A percentile compares a stretch with the other conserved stretches of the same genome.
Evolutionary conservation across 306 rosid species (phyloP).

Genomic region (Cucumis cinereus): DNA sequence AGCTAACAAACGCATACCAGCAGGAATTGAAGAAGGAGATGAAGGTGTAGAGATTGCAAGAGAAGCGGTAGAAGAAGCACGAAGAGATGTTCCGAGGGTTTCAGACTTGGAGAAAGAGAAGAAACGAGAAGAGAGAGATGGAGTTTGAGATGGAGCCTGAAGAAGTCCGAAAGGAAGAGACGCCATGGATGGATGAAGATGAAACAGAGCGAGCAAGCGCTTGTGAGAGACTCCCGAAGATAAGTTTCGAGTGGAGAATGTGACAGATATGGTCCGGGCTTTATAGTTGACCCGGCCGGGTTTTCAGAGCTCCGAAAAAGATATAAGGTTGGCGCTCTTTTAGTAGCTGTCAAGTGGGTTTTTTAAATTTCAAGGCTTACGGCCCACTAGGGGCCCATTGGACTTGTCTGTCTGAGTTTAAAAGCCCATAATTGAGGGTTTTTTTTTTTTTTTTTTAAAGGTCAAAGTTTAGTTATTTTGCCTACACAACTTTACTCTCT

Average conservation of each 20-base stretch:
- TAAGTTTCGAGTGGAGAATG: conserved; percentile 6
- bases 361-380: background rate
- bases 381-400: background rate
- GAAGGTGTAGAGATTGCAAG: conserved; percentile 25
- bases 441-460: no score
- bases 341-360: background rate
- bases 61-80: conserved; percentile 10
- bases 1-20: conserved; percentile 23
- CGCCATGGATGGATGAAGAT: conserved; percentile 27
- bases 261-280: background rate
- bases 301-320: background rate
- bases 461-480: no score
- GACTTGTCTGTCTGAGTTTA: background rate
- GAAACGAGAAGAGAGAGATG: conserved; percentile 18
- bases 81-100: conserved; percentile 29
- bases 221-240: background rate
- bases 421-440: background rate
- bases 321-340: background rate
- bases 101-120: conserved; percentile 59
- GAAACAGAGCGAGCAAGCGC: background rate
- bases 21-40: conserved; percentile 27
- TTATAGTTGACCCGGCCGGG: background rate
- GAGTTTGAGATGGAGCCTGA: conserved; percentile 25
- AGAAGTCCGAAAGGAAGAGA: conserved; percentile 51
- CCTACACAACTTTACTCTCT: no score